Evolutionary conservation across 768 basidiomycete species (phyloP).

Genomic region (Royoungia palumana): DNA sequence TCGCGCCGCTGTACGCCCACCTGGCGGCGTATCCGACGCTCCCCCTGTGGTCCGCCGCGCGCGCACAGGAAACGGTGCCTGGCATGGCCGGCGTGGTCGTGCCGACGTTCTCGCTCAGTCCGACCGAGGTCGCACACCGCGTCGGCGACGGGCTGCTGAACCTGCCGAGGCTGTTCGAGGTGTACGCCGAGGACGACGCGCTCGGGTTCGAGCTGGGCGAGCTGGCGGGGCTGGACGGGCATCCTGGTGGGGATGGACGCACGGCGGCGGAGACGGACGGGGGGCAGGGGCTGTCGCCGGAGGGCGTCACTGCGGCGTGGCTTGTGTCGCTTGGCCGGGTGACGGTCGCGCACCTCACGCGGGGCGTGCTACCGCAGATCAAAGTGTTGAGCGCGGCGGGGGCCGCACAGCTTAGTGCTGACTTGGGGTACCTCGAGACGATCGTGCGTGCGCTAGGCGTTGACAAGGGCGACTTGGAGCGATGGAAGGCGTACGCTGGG

Average conservation of each 20-base stretch:
- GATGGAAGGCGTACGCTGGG: constrained; percentile 72
- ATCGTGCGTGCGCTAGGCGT: constrained; percentile 90
- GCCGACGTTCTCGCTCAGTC: constrained; percentile 91
- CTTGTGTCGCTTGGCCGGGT: constrained; percentile 84
- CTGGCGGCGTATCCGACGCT: constrained; percentile 68
- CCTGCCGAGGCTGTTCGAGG: constrained; percentile 89
- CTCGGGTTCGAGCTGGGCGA: constrained; percentile 84
- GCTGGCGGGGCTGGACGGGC: constrained; percentile 53
- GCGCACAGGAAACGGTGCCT: constrained; percentile 16
- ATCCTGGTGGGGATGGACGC: background rate
- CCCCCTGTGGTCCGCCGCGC: constrained; percentile 59
- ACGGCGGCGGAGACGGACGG: constrained; percentile 1
- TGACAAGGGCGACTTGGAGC: constrained; percentile 73
- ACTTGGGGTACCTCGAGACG: constrained; percentile 86
- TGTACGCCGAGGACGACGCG: constrained; percentile 90
- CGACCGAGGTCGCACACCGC: constrained; percentile 82
- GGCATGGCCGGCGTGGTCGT: constrained; percentile 49
- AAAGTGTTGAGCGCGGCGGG: constrained; percentile 59
- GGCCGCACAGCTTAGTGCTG: constrained; percentile 79
- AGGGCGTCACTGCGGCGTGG: constrained; percentile 87
- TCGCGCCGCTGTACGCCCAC: constrained; percentile 75
- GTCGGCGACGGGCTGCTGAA: constrained; percentile 94
- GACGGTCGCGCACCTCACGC: constrained; percentile 71
- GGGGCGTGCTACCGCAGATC: constrained; percentile 68
- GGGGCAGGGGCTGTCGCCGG: constrained; percentile 47